Conservation (phyloP, 768 basidiomycete genomes). For the Leccinum disarticulatum region DNA sequence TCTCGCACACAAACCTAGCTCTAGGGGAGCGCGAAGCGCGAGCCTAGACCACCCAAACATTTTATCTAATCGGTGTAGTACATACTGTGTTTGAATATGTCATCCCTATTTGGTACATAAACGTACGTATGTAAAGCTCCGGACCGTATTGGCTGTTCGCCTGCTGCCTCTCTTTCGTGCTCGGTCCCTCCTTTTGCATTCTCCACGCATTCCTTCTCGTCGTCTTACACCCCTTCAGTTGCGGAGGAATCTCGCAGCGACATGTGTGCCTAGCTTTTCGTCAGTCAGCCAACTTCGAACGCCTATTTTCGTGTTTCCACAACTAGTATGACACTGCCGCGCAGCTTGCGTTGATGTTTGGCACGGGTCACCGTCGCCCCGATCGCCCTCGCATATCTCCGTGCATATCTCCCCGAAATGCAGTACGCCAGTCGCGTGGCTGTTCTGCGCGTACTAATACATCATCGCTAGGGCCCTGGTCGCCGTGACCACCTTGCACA, state of each 20-base stretch:
- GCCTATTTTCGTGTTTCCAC: background rate
- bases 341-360: slow-evolving; percentile 89
- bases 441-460: slow-evolving; percentile 1
- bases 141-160: slow-evolving; percentile 3
- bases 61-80: no score
- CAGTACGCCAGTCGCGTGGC: slow-evolving; percentile 57
- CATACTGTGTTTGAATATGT: background rate
- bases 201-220: background rate
- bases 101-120: slow-evolving; percentile 10
- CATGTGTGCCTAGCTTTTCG: slow-evolving; percentile 23
- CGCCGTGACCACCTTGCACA: slow-evolving; percentile 78
- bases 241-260: slow-evolving; percentile 16
- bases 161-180: slow-evolving; percentile 10
- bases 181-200: background rate
- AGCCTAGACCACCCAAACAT: no score
- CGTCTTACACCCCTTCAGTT: background rate
- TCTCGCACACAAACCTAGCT: no score
- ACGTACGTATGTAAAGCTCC: no score
- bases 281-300: background rate
- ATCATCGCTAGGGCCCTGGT: slow-evolving; percentile 67
- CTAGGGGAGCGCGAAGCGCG: no score
- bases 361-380: slow-evolving; percentile 85
- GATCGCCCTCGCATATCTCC: slow-evolving; percentile 61
- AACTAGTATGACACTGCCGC: slow-evolving; percentile 85
- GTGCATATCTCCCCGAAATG: slow-evolving; percentile 56